Percentiles rank a stretch among this genome's conserved stretches.
These are phyloP conservation scores for Clavariopsis aquatica DNA, from an alignment of 495 filamentous ascomycete species.

Conservation along the genomic window DNA sequence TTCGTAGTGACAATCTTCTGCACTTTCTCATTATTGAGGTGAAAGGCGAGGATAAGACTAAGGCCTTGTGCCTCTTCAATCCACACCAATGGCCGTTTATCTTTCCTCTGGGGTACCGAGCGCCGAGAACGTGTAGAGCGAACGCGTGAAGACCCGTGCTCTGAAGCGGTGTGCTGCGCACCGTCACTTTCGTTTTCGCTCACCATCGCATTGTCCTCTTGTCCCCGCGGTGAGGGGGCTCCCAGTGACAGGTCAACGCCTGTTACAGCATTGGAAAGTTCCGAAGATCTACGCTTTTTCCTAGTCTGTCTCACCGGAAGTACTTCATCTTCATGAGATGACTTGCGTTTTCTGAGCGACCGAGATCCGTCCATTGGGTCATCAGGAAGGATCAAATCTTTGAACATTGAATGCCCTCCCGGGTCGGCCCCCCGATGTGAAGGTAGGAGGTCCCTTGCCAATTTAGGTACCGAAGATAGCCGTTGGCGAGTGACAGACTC, in stretches of 20 bases:
- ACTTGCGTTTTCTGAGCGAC: constrained; percentile 83
- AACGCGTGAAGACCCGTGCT: constrained; percentile 26
- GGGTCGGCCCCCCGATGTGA: constrained; percentile 66
- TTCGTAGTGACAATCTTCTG: constrained; percentile 57
- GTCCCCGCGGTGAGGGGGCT: constrained; percentile 29
- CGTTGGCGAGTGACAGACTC: constrained; percentile 41
- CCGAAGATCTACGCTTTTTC: constrained; percentile 42
- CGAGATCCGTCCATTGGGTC: constrained; percentile 85
- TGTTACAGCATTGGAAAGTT: constrained; percentile 18
- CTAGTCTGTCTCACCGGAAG: constrained; percentile 39
- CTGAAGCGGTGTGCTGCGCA: constrained; percentile 26
- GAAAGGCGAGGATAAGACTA: constrained; percentile 61
- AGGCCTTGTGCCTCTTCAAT: constrained; percentile 41
- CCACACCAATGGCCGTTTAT: constrained; percentile 38
- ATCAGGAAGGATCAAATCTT: constrained; percentile 73
- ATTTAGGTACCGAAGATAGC: constrained; percentile 47
- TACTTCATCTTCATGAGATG: constrained; percentile 53
- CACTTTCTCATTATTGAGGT: constrained; percentile 60
- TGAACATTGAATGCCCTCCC: constrained; percentile 85
- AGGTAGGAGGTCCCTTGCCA: constrained; percentile 72
- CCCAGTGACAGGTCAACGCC: constrained; percentile 22
- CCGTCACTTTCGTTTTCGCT: constrained; percentile 38
- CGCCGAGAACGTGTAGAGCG: constrained; percentile 45
- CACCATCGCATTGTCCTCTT: constrained; percentile 9
- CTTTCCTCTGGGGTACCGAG: constrained; percentile 33